Base-by-base conservation (phyloP, 176 grass and related monocot genomes). In the Chloris gayana region DNA sequence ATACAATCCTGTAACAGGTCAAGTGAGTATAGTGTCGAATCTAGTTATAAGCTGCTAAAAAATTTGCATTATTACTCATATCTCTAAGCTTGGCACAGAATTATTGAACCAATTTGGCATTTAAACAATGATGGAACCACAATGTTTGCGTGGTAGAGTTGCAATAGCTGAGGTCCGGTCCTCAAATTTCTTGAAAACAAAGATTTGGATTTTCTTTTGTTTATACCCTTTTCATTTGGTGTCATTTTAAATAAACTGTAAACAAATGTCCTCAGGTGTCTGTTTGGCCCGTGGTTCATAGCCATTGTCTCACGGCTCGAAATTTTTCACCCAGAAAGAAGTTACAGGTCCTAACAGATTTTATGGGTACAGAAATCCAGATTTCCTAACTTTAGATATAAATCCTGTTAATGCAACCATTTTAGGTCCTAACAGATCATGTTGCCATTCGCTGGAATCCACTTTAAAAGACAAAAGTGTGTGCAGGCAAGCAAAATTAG, bases 1-100 rank as follows among this genome's bases (percentile, higher is more conserved):
- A 76, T 85, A 99, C 84, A 69, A 95, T 91, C 82, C 96, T 99
- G 79, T 37, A 85, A 47, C 14, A 50, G 69, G 59, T 85, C 38
- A 64, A 26, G 68, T 42, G 80, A 34, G 47, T 34, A 66, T 51
- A 27, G 8, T 51, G 39, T 41, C 69, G 26, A 24, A 79, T n/a
- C 32, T 50, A 37, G 27, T 44, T 33, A 38, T 34, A 83, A 30
- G 26, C 4, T 83, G 38, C 47, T 65, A 56, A 57, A 57, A 26
- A 37, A 39, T 58, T 65, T 73, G 9, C 0, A 19, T 7, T 25
- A 50, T 6, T 69, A 66, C 18, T 74, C 13, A 2, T 47, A 74
- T 66, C 11, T 65, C 6, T 9, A 62, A 64, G 26, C 1, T 44
- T 56, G 33, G 22, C 3, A 69, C 51, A 33, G 71, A 76, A 24